These are phyloP conservation scores for Stylosanthes scabra DNA, from an alignment of 331 rosid genomes.

Conservation along the genomic window DNA sequence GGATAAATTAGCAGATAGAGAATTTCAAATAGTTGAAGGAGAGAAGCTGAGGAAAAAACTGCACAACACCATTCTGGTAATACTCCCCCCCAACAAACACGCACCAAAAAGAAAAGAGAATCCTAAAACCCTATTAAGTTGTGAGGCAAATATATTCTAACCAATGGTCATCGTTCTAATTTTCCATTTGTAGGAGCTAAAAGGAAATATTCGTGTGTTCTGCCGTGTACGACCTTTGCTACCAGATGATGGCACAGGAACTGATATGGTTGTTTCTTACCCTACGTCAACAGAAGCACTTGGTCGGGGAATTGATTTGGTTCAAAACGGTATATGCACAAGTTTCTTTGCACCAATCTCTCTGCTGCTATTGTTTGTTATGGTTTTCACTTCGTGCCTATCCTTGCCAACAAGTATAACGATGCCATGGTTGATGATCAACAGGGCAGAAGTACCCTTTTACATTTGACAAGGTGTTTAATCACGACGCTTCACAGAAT, in stretches of 20 bases:
- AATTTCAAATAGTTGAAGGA: constrained; percentile 71
- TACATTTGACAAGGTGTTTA: constrained; percentile 93
- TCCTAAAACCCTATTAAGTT: too few species aligned
- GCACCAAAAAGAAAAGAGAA: too few species aligned
- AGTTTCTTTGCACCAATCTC: background rate
- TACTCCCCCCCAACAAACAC: too few species aligned
- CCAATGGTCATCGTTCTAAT: constrained; percentile 19
- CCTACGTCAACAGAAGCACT: constrained; percentile 80
- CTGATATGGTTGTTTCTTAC: constrained; percentile 71
- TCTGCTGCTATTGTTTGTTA: background rate
- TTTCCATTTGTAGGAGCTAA: constrained; percentile 68
- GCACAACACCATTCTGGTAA: constrained; percentile 89
- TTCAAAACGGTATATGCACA: constrained; percentile 62
- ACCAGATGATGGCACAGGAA: constrained; percentile 72
- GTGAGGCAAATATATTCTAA: background rate
- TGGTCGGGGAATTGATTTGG: constrained; percentile 85
- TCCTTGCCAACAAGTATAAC: constrained; percentile 17
- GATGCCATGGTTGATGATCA: constrained; percentile 27
- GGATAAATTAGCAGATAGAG: constrained; percentile 66
- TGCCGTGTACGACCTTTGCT: constrained; percentile 94
- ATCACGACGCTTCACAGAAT: constrained; percentile 81
- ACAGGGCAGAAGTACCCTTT: constrained; percentile 86
- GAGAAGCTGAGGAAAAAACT: constrained; percentile 77
- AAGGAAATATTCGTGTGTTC: constrained; percentile 96
- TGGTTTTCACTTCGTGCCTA: background rate